Conservation (phyloP, 2,329 filamentous ascomycete species). For the Coniochaeta sp. region DNA sequence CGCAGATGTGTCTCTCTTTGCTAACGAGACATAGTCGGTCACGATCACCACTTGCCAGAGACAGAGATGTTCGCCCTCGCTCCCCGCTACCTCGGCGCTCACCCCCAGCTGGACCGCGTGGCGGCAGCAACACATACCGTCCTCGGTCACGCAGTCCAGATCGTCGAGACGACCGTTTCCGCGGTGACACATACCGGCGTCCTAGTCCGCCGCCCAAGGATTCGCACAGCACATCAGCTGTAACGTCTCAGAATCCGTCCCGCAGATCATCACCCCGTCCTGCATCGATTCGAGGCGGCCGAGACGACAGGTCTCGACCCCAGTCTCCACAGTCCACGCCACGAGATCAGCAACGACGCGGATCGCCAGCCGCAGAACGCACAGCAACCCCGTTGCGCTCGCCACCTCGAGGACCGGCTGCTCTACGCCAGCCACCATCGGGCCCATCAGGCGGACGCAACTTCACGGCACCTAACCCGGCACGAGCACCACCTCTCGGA, state of each 20-base stretch:
- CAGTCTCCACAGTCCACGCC: conserved; percentile 29
- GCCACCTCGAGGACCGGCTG: conserved; percentile 49
- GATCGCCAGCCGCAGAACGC: neutral
- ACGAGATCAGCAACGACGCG: neutral
- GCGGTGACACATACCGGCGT: conserved; percentile 33
- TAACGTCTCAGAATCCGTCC: conserved; percentile 43
- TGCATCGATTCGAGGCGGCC: conserved; percentile 30
- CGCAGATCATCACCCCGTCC: conserved; percentile 47
- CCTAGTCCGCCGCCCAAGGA: conserved; percentile 40
- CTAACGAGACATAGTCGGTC: too few species aligned
- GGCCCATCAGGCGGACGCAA: conserved; percentile 32
- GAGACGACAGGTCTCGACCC: conserved; percentile 39
- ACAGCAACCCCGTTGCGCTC: conserved; percentile 20
- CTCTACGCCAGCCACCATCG: conserved; percentile 43
- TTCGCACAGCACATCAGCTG: conserved; percentile 40
- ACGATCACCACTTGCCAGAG: conserved; percentile 44
- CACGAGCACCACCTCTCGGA: conserved; percentile 18
- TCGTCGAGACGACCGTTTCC: conserved; percentile 37
- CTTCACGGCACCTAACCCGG: conserved; percentile 25
- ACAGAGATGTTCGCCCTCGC: conserved; percentile 31
- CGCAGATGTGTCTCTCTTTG: conserved; percentile 12
- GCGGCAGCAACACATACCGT: conserved; percentile 39
- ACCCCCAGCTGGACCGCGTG: conserved; percentile 29
- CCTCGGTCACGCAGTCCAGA: conserved; percentile 46
- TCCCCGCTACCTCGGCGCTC: conserved; percentile 27